Evolutionary conservation across 306 rosid species (phyloP).

Genomic region (Lathyrus oleraceus): DNA sequence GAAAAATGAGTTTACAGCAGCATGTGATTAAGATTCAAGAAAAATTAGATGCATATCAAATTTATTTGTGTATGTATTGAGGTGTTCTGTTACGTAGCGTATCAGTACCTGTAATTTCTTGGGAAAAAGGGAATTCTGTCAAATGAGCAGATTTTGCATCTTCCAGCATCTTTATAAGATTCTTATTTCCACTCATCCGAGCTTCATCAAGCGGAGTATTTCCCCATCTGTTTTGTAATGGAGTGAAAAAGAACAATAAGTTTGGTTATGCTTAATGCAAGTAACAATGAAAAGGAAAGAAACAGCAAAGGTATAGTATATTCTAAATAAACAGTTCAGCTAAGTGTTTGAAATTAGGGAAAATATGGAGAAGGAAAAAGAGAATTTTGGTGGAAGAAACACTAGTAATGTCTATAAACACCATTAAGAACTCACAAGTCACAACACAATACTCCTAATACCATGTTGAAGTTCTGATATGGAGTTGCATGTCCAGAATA

Average conservation of each 20-base stretch:
- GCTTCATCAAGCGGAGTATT: slow-evolving; percentile 89
- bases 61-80: too few species aligned
- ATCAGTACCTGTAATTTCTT: slow-evolving; percentile 59
- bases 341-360: not conserved
- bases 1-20: slow-evolving; percentile 19
- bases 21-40: not conserved
- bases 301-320: not conserved
- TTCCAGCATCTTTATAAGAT: slow-evolving; percentile 73
- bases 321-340: not conserved
- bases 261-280: not conserved
- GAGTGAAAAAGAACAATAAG: slow-evolving; percentile 3
- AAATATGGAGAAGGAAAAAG: not conserved
- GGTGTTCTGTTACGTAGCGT: too few species aligned
- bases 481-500: not conserved
- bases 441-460: not conserved
- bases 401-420: not conserved
- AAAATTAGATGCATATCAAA: slow-evolving; percentile 18
- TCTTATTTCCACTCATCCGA: slow-evolving; percentile 79
- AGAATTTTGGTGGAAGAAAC: not conserved
- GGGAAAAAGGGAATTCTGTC: slow-evolving; percentile 48
- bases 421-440: not conserved
- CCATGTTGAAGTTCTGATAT: not conserved
- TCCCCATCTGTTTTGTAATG: slow-evolving; percentile 75
- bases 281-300: slow-evolving; percentile 24
- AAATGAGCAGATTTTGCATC: slow-evolving; percentile 70